Base-by-base conservation (phyloP, 495 filamentous ascomycete genomes). In the Xylaria telfairii region DNA sequence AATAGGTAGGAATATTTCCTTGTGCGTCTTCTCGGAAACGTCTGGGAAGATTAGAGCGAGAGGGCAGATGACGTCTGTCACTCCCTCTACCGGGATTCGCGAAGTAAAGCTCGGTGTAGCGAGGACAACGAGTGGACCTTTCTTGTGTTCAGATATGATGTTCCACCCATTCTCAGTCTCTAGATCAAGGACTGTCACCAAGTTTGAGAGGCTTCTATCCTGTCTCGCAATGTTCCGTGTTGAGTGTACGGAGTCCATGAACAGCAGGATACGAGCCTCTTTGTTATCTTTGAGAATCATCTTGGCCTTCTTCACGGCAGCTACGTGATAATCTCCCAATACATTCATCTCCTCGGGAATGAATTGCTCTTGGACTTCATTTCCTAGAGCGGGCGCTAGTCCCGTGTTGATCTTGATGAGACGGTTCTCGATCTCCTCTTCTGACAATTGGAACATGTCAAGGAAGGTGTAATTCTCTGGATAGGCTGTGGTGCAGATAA, bases 161-260 rank as follows among this genome's bases (percentile, higher is more conserved):
- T 17, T 32, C 24, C 53, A 32, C 3, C 26, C 53, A 32, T 28
- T 8, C 26, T 56, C 13, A 6, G 53, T 19, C 13, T 56, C 53
- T 12, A 56, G 13, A 19, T 56, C 53, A 1, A 56, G 4, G 3
- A 32, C 53, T 24, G 3, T 49, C 7, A 24, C 47, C 8, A 12
- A 10, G 1, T 24, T 10, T 21, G 0, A 7, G 13, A 32, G 53
- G 12, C 0, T 0, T 0, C 0, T 3, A 32, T 15, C n/a, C 53
- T 56, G 53, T 32, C 53, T 32, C 12, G 26, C 24, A 32, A 56
- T 56, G 7, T 56, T 32, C 32, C 53, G 26, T 2, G 2, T 15
- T 15, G 53, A 32, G 19, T 56, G 19, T 4, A 32, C 5, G 1
- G 53, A 30, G 53, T 56, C 53, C 26, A 56, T 56, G 26, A 56